Conservation (phyloP, 108 stramenopile species). For the Skeletonema costatum region DNA sequence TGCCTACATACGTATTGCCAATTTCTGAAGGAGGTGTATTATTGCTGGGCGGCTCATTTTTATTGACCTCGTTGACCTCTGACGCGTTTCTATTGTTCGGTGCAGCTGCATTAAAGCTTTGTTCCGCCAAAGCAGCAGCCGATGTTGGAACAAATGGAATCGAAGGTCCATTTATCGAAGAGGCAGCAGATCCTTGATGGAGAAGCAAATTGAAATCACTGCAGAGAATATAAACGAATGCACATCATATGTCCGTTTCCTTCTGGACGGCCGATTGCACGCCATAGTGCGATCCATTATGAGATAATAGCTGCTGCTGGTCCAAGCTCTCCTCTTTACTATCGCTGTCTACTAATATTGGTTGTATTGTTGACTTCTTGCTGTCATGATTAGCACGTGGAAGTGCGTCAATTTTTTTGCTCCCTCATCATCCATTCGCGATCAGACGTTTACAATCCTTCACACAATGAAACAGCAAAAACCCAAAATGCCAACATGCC, state of each 20-base stretch:
- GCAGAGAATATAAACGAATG: neutral
- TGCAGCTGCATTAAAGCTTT: neutral
- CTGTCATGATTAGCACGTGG: no score
- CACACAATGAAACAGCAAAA: no score
- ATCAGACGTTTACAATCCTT: no score
- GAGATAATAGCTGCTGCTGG: neutral
- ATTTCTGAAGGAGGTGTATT: neutral
- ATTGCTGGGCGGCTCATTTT: neutral
- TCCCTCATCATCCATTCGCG: no score
- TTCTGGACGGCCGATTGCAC: neutral
- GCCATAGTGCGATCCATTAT: neutral
- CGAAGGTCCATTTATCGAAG: neutral
- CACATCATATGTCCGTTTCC: neutral
- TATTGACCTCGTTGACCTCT: neutral
- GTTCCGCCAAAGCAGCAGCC: neutral
- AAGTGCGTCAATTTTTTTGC: no score
- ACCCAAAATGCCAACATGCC: no score
- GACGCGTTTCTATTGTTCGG: neutral
- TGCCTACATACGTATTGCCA: neutral
- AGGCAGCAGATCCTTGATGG: neutral
- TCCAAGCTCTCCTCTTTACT: no score
- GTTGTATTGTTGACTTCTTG: no score
- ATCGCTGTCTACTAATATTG: no score
- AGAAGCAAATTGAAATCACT: neutral
- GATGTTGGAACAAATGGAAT: neutral